A percentile compares a stretch with the other conserved stretches of the same genome.
Evolutionary conservation across 208 protist genomes (phyloP).

Genomic region (Acanthamoeba polyphaga): DNA sequence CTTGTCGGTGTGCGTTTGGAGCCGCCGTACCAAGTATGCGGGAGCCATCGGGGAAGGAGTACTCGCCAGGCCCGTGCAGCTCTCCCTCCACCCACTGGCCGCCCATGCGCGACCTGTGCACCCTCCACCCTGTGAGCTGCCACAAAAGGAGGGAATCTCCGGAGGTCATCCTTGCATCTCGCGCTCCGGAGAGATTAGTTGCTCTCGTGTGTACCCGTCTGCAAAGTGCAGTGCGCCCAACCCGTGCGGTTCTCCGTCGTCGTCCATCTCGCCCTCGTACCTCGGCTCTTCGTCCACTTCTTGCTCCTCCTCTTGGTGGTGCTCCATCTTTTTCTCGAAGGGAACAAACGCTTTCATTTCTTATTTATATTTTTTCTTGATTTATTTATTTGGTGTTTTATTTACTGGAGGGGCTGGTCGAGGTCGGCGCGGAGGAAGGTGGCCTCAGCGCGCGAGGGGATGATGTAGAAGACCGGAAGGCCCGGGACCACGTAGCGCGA

Average conservation of each 20-base stretch:
- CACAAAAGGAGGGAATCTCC: too few species aligned
- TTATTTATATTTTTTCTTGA: background rate
- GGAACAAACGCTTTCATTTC: background rate
- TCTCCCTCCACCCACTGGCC: slow-evolving; percentile 5
- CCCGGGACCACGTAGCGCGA: slow-evolving; percentile 34
- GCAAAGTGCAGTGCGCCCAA: background rate
- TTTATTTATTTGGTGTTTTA: background rate
- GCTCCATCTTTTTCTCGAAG: background rate
- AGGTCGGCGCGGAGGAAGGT: slow-evolving; percentile 44
- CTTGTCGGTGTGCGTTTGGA: background rate
- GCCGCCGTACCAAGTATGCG: background rate
- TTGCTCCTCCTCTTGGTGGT: background rate
- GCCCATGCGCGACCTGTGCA: background rate
- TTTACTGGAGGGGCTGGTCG: background rate
- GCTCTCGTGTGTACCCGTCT: background rate
- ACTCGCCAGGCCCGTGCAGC: slow-evolving; percentile 16
- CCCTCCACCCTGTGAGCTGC: too few species aligned
- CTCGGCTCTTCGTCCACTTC: background rate
- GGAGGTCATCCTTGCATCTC: too few species aligned
- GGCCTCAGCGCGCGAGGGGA: background rate
- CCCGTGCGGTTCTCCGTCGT: background rate
- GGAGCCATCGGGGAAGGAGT: slow-evolving; percentile 23
- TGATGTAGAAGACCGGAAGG: slow-evolving; percentile 52
- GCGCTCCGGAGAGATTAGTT: background rate
- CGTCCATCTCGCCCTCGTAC: background rate